Percentiles rank a stretch among this genome's conserved stretches.
phyloP scores from a whole-genome alignment of 371 early-diverging fungal genomes.

The Ordospora pajunii region DNA sequence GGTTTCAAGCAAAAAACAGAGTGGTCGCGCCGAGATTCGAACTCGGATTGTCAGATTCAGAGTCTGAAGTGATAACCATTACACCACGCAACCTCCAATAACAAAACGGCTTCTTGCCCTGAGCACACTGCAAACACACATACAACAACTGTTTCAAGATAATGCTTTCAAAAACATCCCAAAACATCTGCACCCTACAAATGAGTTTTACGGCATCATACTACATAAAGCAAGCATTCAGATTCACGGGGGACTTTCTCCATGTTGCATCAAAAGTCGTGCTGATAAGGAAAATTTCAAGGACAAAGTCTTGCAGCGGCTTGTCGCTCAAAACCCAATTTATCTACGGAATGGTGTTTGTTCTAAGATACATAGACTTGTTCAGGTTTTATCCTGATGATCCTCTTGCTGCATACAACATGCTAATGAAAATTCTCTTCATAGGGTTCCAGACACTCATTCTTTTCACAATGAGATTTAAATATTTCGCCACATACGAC shows the following conservation, averaged over 20 bases:
- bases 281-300: constrained; percentile 55
- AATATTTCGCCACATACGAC: constrained; percentile 80
- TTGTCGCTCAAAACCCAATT: constrained; percentile 90
- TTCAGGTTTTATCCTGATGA: constrained; percentile 62
- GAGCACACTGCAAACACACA: neutral
- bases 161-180: neutral
- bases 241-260: constrained; percentile 40
- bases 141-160: neutral
- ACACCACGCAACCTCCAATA: constrained; percentile 37
- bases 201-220: neutral
- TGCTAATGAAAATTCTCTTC: constrained; percentile 84
- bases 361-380: constrained; percentile 86
- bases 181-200: neutral
- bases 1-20: neutral
- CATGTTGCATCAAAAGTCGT: constrained; percentile 51
- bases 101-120: no score
- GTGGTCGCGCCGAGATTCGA: constrained; percentile 49
- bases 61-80: constrained; percentile 51
- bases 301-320: constrained; percentile 64
- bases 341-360: constrained; percentile 80
- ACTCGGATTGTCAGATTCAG: constrained; percentile 50
- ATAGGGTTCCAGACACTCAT: constrained; percentile 72
- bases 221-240: constrained; percentile 5
- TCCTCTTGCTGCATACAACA: constrained; percentile 68
- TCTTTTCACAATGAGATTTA: constrained; percentile 75